Percentiles rank a stretch among this genome's conserved stretches.
Conservation (phyloP, 495 filamentous ascomycete species). For the Trichoderma parareesei region DNA sequence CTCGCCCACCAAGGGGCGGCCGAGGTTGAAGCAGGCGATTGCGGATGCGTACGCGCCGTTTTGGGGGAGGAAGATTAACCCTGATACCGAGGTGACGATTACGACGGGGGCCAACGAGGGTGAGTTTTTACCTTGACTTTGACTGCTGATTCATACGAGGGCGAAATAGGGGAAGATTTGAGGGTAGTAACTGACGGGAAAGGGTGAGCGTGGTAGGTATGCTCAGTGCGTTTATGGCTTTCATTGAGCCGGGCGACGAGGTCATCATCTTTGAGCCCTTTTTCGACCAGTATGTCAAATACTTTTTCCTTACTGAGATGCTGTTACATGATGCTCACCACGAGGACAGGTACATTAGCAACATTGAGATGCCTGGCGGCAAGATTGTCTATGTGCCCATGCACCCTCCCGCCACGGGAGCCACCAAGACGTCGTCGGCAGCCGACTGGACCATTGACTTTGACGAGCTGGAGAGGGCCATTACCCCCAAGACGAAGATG, state of each 20-base stretch:
- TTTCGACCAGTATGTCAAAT: slow-evolving; percentile 76
- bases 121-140: slow-evolving; percentile 17
- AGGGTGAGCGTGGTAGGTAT: slow-evolving; percentile 43
- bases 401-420: slow-evolving; percentile 81
- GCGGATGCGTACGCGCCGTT: slow-evolving; percentile 81
- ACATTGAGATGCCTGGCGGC: slow-evolving; percentile 96
- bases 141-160: too few relatives aligned
- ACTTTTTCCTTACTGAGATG: neutral
- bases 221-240: slow-evolving; percentile 95
- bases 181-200: too few relatives aligned
- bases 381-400: slow-evolving; percentile 89
- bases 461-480: slow-evolving; percentile 69
- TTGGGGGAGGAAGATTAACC: slow-evolving; percentile 72
- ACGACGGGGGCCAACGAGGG: slow-evolving; percentile 97
- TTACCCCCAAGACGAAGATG: slow-evolving; percentile 87
- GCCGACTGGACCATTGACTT: slow-evolving; percentile 86
- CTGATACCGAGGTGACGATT: slow-evolving; percentile 86
- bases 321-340: neutral
- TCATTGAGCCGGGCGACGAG: slow-evolving; percentile 89
- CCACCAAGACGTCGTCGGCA: slow-evolving; percentile 68
- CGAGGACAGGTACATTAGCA: slow-evolving; percentile 67
- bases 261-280: slow-evolving; percentile 98
- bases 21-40: slow-evolving; percentile 82
- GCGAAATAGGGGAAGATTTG: too few relatives aligned
- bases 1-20: slow-evolving; percentile 87